Percentiles rank a stretch among this genome's conserved stretches.
phyloP scores from a whole-genome alignment of 1,284 basidiomycete genomes.

The Ustilago vetiveriae region DNA sequence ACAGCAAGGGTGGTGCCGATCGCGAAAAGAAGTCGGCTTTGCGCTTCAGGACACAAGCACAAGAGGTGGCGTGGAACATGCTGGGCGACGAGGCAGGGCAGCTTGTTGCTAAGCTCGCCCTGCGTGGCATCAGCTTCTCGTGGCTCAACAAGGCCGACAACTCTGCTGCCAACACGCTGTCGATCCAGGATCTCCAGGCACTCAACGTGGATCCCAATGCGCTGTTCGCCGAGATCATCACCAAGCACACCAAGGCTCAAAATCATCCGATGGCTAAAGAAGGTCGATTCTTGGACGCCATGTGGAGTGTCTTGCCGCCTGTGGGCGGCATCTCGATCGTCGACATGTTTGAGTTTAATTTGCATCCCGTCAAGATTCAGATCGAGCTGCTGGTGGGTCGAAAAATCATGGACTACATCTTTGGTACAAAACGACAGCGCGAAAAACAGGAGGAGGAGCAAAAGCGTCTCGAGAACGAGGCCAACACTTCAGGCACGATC shows the following conservation, averaged over 20 bases:
- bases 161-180: slow-evolving; percentile 82
- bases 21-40: slow-evolving; percentile 82
- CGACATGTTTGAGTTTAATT: slow-evolving; percentile 80
- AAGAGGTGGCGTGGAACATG: slow-evolving; percentile 94
- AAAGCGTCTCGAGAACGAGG: slow-evolving; percentile 24
- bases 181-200: slow-evolving; percentile 79
- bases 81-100: slow-evolving; percentile 76
- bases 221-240: slow-evolving; percentile 86
- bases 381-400: slow-evolving; percentile 83
- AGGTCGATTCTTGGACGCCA: slow-evolving; percentile 56
- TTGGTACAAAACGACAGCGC: slow-evolving; percentile 66
- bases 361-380: slow-evolving; percentile 80
- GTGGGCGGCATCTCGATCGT: slow-evolving; percentile 94
- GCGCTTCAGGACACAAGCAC: slow-evolving; percentile 81
- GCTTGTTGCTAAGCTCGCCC: slow-evolving; percentile 84
- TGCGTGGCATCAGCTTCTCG: slow-evolving; percentile 81
- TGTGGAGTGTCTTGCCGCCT: slow-evolving; percentile 69
- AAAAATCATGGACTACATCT: slow-evolving; percentile 89
- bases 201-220: slow-evolving; percentile 88
- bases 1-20: slow-evolving; percentile 64
- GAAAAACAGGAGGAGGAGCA: slow-evolving; percentile 49
- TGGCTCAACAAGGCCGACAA: slow-evolving; percentile 90
- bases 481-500: slow-evolving; percentile 5
- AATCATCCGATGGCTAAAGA: slow-evolving; percentile 59
- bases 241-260: slow-evolving; percentile 70